These are phyloP conservation scores for Plasmodium billcollinsi DNA, from an alignment of 169 alveolate species.

Conservation along the genomic window DNA sequence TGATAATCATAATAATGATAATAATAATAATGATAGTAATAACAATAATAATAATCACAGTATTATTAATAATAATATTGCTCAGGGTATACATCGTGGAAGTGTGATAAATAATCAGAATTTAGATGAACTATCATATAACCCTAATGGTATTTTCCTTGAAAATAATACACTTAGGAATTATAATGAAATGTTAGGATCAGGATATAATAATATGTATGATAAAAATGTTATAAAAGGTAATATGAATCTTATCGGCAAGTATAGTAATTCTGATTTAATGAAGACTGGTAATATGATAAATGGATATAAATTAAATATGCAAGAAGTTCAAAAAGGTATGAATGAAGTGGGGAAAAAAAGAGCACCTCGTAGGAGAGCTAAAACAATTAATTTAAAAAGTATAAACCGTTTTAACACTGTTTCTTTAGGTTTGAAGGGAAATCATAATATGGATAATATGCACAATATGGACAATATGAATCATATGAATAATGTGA, in stretches of 20 bases:
- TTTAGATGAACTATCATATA: no score
- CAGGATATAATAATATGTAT: no score
- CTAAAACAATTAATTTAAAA: background rate
- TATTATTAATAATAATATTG: background rate
- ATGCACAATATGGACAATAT: background rate
- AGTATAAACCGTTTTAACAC: background rate
- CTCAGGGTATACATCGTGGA: no score
- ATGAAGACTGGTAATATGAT: no score
- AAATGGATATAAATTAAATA: background rate
- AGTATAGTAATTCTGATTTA: no score
- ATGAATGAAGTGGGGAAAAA: background rate
- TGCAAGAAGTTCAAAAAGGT: background rate
- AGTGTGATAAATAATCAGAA: no score
- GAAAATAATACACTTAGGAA: no score
- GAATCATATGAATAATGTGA: background rate
- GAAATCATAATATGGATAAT: background rate
- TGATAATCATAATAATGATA: background rate
- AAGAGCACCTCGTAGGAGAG: constrained; percentile 3
- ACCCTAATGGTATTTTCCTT: no score
- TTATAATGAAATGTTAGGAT: no score
- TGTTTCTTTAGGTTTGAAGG: background rate
- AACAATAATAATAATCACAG: background rate
- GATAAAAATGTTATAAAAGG: no score
- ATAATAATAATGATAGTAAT: background rate
- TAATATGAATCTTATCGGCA: no score